Evolutionary conservation across 2,329 filamentous ascomycete species (phyloP).

Genomic region (Exserohilum rostratum): DNA sequence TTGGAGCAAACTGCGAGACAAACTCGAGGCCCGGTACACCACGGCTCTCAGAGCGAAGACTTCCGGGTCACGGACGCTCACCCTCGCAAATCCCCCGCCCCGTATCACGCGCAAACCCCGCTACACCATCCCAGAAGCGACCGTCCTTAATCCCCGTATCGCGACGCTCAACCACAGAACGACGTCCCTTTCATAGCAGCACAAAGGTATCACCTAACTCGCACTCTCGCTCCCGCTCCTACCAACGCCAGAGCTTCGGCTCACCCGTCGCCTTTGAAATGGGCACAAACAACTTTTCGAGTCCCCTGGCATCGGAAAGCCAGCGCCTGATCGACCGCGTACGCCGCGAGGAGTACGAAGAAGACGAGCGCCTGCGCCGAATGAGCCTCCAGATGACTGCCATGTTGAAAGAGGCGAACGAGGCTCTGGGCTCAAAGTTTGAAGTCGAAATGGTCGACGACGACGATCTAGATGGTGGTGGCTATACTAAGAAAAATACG

Average conservation of each 20-base stretch:
- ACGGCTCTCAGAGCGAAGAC: slow-evolving; percentile 41
- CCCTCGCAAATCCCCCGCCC: slow-evolving; percentile 47
- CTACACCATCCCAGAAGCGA: slow-evolving; percentile 30
- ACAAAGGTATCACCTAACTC: slow-evolving; percentile 15
- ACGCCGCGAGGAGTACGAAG: slow-evolving; percentile 74
- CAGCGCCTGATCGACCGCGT: slow-evolving; percentile 74
- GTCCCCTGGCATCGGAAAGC: slow-evolving; percentile 65
- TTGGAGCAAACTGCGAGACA: slow-evolving; percentile 55
- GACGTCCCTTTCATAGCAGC: slow-evolving; percentile 26
- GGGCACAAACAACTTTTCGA: slow-evolving; percentile 26
- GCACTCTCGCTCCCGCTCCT: slow-evolving; percentile 29
- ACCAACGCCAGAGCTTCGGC: slow-evolving; percentile 41
- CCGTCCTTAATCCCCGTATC: slow-evolving; percentile 54
- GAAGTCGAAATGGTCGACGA: slow-evolving; percentile 45
- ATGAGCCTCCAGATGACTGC: slow-evolving; percentile 80
- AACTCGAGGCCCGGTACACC: slow-evolving; percentile 60
- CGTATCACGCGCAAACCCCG: slow-evolving; percentile 26
- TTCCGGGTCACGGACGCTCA: slow-evolving; percentile 29
- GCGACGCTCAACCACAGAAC: slow-evolving; percentile 45
- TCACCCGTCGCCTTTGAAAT: slow-evolving; percentile 35
- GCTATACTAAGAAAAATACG: not conserved
- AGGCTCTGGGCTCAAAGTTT: slow-evolving; percentile 70
- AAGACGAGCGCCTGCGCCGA: slow-evolving; percentile 77
- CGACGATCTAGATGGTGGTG: slow-evolving; percentile 18
- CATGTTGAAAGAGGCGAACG: slow-evolving; percentile 87